Percentiles rank a stretch among this genome's conserved stretches.
Conservation (phyloP, 805 yeast species). For the Zygosaccharomyces siamensis region DNA sequence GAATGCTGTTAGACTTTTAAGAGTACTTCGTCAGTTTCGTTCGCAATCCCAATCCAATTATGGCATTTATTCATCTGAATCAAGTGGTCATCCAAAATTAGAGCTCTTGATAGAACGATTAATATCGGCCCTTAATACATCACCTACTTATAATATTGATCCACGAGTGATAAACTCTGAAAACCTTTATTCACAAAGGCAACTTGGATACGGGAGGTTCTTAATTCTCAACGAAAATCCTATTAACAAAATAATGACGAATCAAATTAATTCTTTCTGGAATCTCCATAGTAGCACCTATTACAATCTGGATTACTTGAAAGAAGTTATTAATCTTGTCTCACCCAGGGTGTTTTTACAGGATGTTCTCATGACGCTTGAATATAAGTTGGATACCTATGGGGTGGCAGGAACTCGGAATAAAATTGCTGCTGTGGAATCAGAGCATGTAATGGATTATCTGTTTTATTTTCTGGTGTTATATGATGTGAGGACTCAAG, state of each 20-base stretch:
- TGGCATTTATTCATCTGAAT: conserved; percentile 32
- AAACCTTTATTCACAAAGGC: conserved; percentile 27
- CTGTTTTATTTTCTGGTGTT: conserved; percentile 31
- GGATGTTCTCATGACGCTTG: conserved; percentile 27
- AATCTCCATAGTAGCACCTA: conserved; percentile 36
- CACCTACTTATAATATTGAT: conserved; percentile 30
- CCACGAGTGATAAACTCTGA: conserved; percentile 23
- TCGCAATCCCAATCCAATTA: conserved; percentile 25
- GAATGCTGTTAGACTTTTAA: conserved; percentile 26
- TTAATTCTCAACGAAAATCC: conserved; percentile 29
- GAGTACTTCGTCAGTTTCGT: conserved; percentile 24
- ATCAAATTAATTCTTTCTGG: conserved; percentile 36
- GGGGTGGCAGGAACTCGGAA: conserved; percentile 25
- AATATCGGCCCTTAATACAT: conserved; percentile 18
- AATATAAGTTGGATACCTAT: conserved; percentile 24
- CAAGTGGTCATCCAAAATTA: conserved; percentile 26
- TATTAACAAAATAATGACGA: conserved; percentile 31
- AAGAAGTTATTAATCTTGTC: conserved; percentile 26
- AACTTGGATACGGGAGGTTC: conserved; percentile 24
- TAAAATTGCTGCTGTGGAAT: conserved; percentile 21
- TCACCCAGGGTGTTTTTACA: conserved; percentile 27
- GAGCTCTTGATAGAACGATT: conserved; percentile 26
- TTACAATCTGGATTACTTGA: conserved; percentile 32
- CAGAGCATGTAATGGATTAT: conserved; percentile 28
- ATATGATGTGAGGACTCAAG: conserved; percentile 25